phyloP scores from a whole-genome alignment of 1,139 yeast species.

The Pichia kudriavzevii region DNA sequence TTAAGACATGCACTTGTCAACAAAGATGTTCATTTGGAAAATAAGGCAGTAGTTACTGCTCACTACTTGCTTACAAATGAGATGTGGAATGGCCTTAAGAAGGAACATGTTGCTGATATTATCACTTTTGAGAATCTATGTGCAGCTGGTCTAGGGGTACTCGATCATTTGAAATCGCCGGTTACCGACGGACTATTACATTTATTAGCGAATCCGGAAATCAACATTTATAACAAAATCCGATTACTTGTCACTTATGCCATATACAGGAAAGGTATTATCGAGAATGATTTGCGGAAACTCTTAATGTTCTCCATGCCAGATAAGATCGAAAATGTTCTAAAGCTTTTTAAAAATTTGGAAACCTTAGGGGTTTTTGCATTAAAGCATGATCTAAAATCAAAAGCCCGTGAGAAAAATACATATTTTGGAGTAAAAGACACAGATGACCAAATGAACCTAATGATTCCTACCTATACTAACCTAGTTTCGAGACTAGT shows the following conservation, averaged over 20 bases:
- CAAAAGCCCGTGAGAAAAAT: constrained; percentile 28
- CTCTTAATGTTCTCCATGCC: constrained; percentile 52
- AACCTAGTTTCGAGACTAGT: constrained; percentile 23
- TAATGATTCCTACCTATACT: constrained; percentile 23
- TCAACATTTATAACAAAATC: constrained; percentile 42
- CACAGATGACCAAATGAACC: constrained; percentile 20
- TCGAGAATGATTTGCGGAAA: constrained; percentile 66
- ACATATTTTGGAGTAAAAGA: constrained; percentile 62
- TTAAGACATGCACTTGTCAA: constrained; percentile 24
- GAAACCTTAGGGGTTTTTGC: constrained; percentile 46
- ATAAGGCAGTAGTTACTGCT: constrained; percentile 23
- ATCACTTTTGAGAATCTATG: constrained; percentile 33
- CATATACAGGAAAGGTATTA: constrained; percentile 75
- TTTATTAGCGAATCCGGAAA: constrained; percentile 31
- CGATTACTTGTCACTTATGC: constrained; percentile 75
- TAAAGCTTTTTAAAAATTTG: constrained; percentile 48
- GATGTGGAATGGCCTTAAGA: constrained; percentile 19
- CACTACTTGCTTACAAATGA: constrained; percentile 22
- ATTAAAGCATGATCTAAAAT: constrained; percentile 40
- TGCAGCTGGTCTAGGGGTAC: constrained; percentile 57
- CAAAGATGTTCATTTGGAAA: constrained; percentile 21
- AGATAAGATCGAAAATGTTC: constrained; percentile 46
- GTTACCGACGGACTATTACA: constrained; percentile 62
- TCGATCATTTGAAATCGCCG: constrained; percentile 42
- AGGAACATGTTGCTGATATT: constrained; percentile 25